A percentile compares a stretch with the other conserved stretches of the same genome.
phyloP scores from a whole-genome alignment of 495 filamentous ascomycete species.

The Echria macrotheca region DNA sequence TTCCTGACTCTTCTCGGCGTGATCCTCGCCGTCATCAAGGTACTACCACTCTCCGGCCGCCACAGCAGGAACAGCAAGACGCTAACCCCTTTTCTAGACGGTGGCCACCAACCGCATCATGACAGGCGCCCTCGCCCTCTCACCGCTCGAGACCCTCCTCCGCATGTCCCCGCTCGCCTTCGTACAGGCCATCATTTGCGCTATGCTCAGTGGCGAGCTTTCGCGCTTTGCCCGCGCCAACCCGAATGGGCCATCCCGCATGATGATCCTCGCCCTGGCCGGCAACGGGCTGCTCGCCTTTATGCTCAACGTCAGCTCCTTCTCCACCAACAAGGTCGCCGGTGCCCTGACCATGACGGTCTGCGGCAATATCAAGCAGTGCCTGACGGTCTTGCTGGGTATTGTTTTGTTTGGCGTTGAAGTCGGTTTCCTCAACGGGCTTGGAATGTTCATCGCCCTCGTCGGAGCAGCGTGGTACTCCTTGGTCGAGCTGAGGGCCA shows the following conservation, averaged over 20 bases:
- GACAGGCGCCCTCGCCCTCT: slow-evolving; percentile 46
- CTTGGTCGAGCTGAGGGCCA: slow-evolving; percentile 32
- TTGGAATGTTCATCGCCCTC: slow-evolving; percentile 42
- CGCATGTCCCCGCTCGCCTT: slow-evolving; percentile 53
- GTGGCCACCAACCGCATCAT: slow-evolving; percentile 53
- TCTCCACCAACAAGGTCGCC: slow-evolving; percentile 51
- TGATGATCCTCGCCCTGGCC: slow-evolving; percentile 25
- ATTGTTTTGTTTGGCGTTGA: slow-evolving; percentile 47
- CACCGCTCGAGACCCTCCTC: slow-evolving; percentile 48
- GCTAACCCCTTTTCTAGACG: slow-evolving; percentile 23
- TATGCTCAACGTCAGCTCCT: slow-evolving; percentile 48
- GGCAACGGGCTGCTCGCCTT: slow-evolving; percentile 51
- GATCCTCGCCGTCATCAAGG: slow-evolving; percentile 48
- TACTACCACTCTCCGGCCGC: background rate
- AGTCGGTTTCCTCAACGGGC: slow-evolving; percentile 41
- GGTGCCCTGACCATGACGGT: slow-evolving; percentile 56
- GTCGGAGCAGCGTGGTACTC: slow-evolving; percentile 45
- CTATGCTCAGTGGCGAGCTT: slow-evolving; percentile 44
- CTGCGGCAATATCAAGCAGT: slow-evolving; percentile 55
- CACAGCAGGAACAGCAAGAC: background rate
- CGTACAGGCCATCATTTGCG: slow-evolving; percentile 45
- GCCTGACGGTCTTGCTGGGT: slow-evolving; percentile 50
- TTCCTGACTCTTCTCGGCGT: slow-evolving; percentile 49
- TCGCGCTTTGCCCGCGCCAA: slow-evolving; percentile 15
- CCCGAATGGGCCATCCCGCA: slow-evolving; percentile 13